Evolutionary conservation across 2,329 filamentous ascomycete genomes (phyloP), one percentile per base, ranked within the genome.

Genomic region (Fusarium nematophilum): DNA sequence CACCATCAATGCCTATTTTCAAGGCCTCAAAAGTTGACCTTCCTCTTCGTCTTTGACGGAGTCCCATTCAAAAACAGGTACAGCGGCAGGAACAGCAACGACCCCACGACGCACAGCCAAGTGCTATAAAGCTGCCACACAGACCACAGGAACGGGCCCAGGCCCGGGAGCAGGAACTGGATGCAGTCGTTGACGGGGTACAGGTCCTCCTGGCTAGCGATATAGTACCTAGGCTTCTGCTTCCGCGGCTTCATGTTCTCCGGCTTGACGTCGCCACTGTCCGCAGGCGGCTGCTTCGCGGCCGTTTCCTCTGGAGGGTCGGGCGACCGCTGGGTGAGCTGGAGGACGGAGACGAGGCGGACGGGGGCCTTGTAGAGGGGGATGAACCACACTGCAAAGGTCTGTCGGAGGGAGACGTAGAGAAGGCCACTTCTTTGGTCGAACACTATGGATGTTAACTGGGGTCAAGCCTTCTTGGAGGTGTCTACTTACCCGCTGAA

Each of bases 131-230:
- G 76, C 71, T 93, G 90, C 82, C 84, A 90, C 1, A 67, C 9
- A 3, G 81, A 60, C 74, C 84, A 79, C 1, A 92, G 73, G 18
- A 84, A 68, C 7, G 79, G 75, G 0, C 85, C 86, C 0, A 88
- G 75, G 0, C 84, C 82, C 9, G 89, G 86, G 13, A 84, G 68
- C 14, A 93, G 66, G 70, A 96, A 95, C 66, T 89, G 88, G 57
- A 94, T 78, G 59, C 88, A 89, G 64, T 96, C 89, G 42, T 87
- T 88, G 1, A 86, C 81, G 68, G 94, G 91, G 70, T 96, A 96
- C 7, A 93, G 76, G 70, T 97, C 92, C 63, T 96, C 88, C 72
- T 97, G 93, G 14, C 81, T 83, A 6, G 80, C 74, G 60, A 96
- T 93, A 71, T 88, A 90, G 76, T 93, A 95, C 26, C 63, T 70